These are phyloP conservation scores for Triticum monococcum DNA, from an alignment of 176 grass and related monocot genomes.

Conservation along the genomic window DNA sequence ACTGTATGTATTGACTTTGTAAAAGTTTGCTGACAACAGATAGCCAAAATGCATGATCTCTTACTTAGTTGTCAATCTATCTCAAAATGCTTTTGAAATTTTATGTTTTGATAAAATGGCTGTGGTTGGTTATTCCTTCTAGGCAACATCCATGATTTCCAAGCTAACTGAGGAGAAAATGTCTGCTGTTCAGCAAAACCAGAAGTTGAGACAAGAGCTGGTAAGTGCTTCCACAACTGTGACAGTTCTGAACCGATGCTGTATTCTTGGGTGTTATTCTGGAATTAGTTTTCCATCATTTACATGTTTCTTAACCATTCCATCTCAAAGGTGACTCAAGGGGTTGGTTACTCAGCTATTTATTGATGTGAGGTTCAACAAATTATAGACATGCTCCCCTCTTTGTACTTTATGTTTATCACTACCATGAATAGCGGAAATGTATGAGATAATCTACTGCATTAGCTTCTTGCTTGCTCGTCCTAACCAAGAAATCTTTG, in stretches of 20 bases:
- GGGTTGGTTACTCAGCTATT: neutral
- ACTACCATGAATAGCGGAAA: constrained; percentile 1
- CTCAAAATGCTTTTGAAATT: neutral
- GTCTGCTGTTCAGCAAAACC: constrained; percentile 77
- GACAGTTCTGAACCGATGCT: neutral
- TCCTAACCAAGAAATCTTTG: neutral
- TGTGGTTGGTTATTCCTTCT: constrained; percentile 2
- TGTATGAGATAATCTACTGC: neutral
- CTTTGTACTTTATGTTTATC: neutral
- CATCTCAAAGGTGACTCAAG: neutral
- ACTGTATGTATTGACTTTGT: neutral
- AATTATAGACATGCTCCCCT: neutral
- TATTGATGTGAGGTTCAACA: neutral
- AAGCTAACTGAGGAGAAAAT: constrained; percentile 88
- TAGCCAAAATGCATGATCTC: constrained; percentile 13
- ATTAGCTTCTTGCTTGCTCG: constrained; percentile 4
- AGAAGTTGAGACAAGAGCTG: constrained; percentile 89
- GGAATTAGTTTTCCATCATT: neutral
- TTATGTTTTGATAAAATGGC: constrained; percentile 8
- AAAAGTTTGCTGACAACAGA: constrained; percentile 7
- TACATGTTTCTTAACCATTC: neutral
- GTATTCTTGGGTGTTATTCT: neutral
- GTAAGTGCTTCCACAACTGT: constrained; percentile 48
- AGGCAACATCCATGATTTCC: constrained; percentile 60
- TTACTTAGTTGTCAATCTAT: constrained; percentile 1